These are phyloP conservation scores for Globisporangium cederbergense DNA, from an alignment of 352 stramenopile species.

Conservation along the genomic window DNA sequence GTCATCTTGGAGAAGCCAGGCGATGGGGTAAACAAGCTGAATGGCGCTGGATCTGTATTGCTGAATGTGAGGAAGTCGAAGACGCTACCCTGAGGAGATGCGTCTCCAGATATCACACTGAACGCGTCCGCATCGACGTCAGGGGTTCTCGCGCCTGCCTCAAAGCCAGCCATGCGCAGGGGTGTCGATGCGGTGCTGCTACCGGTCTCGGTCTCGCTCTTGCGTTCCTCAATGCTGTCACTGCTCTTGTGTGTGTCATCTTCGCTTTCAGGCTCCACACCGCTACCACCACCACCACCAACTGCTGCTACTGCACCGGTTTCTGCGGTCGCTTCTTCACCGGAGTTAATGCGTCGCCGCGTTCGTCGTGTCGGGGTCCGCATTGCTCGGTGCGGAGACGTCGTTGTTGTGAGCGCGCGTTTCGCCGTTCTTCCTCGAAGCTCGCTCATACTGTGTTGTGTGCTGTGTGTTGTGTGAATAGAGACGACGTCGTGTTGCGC, in stretches of 20 bases:
- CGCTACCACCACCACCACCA: neutral
- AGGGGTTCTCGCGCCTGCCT: constrained; percentile 21
- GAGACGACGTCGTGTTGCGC: neutral
- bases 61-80: constrained; percentile 52
- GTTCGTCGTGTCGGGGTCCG: neutral
- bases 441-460: constrained; percentile 6
- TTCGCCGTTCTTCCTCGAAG: constrained; percentile 9
- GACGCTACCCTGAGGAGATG: constrained; percentile 36
- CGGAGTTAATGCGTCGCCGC: constrained; percentile 15
- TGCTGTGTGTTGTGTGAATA: neutral
- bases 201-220: constrained; percentile 13
- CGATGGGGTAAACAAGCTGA: constrained; percentile 56
- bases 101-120: constrained; percentile 52
- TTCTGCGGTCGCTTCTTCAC: neutral
- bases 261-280: constrained; percentile 14
- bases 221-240: neutral
- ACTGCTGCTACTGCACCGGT: neutral
- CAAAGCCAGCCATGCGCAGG: constrained; percentile 7
- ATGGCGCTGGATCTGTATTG: constrained; percentile 21
- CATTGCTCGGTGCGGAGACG: neutral
- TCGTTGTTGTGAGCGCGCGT: constrained; percentile 7
- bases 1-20: constrained; percentile 25
- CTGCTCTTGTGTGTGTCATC: constrained; percentile 7
- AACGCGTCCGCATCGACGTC: constrained; percentile 27
- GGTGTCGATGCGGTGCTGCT: constrained; percentile 19